Conservation (phyloP, 768 basidiomycete species). For the Lentinula sp. region DNA sequence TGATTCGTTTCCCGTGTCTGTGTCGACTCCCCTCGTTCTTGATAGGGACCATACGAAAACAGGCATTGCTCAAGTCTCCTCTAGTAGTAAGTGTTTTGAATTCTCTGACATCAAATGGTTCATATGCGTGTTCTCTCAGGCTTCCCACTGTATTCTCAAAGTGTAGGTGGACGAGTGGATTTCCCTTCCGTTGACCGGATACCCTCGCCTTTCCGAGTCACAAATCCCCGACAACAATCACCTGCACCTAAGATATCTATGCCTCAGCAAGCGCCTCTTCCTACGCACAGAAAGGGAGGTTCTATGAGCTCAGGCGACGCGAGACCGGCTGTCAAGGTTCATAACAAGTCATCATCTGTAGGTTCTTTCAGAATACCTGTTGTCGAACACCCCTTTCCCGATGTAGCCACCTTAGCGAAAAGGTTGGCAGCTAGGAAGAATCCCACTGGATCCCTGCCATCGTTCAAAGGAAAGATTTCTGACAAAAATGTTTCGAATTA, state of each 20-base stretch:
- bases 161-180: neutral
- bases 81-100: neutral
- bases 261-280: neutral
- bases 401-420: neutral
- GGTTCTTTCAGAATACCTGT: neutral
- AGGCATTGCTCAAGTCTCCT: neutral
- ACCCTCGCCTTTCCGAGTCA: neutral
- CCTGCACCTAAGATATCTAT: neutral
- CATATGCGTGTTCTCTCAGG: neutral
- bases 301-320: neutral
- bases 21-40: neutral
- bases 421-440: neutral
- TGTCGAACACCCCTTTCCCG: neutral
- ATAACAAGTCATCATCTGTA: constrained; percentile 4
- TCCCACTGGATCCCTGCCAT: neutral
- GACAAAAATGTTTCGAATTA: neutral
- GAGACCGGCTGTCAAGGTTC: neutral
- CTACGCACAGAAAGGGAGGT: neutral
- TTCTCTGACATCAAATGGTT: neutral
- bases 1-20: neutral
- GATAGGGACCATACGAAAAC: neutral
- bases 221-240: neutral
- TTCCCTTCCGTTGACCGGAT: neutral
- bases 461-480: no score
- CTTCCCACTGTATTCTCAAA: neutral